Percentiles rank a stretch among this genome's conserved stretches.
These are phyloP conservation scores for Coleophoma crateriformis DNA, from an alignment of 2,329 filamentous ascomycete species.

Conservation along the genomic window DNA sequence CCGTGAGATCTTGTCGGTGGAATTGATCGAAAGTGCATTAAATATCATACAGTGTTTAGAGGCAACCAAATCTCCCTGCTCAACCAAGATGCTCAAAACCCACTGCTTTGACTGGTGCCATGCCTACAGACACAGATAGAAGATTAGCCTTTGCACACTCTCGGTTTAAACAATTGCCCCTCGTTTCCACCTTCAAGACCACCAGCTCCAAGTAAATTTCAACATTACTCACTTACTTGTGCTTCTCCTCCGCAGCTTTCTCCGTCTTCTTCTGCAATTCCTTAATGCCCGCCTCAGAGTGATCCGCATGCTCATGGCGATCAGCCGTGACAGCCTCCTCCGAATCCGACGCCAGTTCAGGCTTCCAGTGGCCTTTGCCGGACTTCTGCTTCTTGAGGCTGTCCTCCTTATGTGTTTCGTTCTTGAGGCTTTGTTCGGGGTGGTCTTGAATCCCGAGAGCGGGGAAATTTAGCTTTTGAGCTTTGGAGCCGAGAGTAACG, in stretches of 20 bases:
- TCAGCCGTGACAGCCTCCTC: constrained; percentile 59
- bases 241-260: constrained; percentile 31
- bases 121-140: too few relatives aligned
- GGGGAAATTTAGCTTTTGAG: neutral
- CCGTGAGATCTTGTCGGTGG: too few relatives aligned
- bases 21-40: too few relatives aligned
- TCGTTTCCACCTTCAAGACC: too few relatives aligned
- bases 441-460: constrained; percentile 8
- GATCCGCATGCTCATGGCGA: constrained; percentile 7
- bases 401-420: constrained; percentile 57
- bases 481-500: too few relatives aligned
- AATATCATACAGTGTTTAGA: too few relatives aligned
- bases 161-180: too few relatives aligned
- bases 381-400: constrained; percentile 60
- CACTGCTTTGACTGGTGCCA: too few relatives aligned
- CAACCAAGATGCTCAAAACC: too few relatives aligned
- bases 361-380: constrained; percentile 70
- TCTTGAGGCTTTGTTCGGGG: constrained; percentile 28
- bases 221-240: constrained; percentile 17
- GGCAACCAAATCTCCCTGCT: too few relatives aligned
- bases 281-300: constrained; percentile 35
- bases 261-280: constrained; percentile 57
- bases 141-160: too few relatives aligned
- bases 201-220: too few relatives aligned
- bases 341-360: constrained; percentile 70